These are phyloP conservation scores for Clavispora santaluciae DNA, from an alignment of 805 yeast genomes.

Conservation along the genomic window DNA sequence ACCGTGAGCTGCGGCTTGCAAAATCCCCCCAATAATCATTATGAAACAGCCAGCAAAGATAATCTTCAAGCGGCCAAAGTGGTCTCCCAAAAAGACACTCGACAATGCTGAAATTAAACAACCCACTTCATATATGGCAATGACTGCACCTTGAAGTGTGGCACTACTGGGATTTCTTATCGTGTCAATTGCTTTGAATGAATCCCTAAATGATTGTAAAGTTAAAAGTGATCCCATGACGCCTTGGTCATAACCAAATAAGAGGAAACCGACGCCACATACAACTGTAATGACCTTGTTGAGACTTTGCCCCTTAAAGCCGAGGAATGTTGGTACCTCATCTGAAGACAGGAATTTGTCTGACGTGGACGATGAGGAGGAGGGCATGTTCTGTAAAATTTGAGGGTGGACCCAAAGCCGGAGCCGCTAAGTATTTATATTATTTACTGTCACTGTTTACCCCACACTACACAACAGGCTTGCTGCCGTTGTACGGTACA, in stretches of 20 bases:
- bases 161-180: constrained; percentile 9
- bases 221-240: constrained; percentile 31
- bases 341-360: not conserved
- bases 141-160: constrained; percentile 19
- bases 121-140: constrained; percentile 21
- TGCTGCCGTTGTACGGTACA: not conserved
- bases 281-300: constrained; percentile 10
- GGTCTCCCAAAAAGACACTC: constrained; percentile 20
- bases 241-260: constrained; percentile 43
- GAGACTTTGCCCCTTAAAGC: constrained; percentile 7
- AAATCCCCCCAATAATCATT: constrained; percentile 20
- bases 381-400: not conserved
- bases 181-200: constrained; percentile 16
- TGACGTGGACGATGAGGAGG: not conserved
- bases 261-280: constrained; percentile 22
- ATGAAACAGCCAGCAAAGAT: constrained; percentile 17
- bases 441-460: not conserved
- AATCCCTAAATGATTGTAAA: constrained; percentile 14
- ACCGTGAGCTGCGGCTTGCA: constrained; percentile 19
- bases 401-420: not conserved
- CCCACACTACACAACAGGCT: not conserved
- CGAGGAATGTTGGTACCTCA: constrained; percentile 10
- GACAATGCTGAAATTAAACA: constrained; percentile 18
- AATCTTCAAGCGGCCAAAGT: constrained; percentile 18
- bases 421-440: not conserved